A percentile compares a stretch with the other conserved stretches of the same genome.
These are phyloP conservation scores for Chytriomyces confervae DNA, from an alignment of 192 early-diverging fungal species.

Conservation along the genomic window DNA sequence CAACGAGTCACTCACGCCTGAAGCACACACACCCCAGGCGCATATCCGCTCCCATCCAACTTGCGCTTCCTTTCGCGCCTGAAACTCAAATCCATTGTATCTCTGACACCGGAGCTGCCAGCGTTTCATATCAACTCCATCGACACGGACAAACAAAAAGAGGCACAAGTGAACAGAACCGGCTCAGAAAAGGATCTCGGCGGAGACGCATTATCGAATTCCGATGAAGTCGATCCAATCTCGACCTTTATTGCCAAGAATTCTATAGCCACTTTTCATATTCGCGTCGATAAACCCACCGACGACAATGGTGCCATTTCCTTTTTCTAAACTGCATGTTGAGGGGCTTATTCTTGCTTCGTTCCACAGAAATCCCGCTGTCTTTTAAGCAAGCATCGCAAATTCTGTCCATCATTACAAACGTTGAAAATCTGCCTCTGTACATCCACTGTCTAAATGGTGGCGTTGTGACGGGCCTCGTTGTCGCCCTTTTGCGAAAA, in stretches of 20 bases:
- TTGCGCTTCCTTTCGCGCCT: conserved; percentile 79
- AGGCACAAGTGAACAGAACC: not conserved
- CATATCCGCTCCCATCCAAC: conserved; percentile 87
- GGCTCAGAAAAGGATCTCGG: not conserved
- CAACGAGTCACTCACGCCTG: not conserved
- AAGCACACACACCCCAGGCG: conserved; percentile 51
- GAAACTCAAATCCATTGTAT: conserved; percentile 80
- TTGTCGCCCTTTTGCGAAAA: conserved; percentile 86
- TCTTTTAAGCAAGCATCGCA: conserved; percentile 74
- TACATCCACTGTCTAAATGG: conserved; percentile 94
- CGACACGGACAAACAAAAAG: not conserved
- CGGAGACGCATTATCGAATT: not conserved
- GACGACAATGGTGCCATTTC: conserved; percentile 60
- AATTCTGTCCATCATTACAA: conserved; percentile 70
- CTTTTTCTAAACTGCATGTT: not conserved
- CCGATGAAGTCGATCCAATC: conserved; percentile 14
- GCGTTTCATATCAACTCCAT: conserved; percentile 45
- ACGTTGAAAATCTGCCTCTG: conserved; percentile 73
- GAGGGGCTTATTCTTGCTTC: not conserved
- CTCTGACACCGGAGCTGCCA: conserved; percentile 80
- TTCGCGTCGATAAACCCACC: conserved; percentile 79
- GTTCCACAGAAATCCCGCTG: conserved; percentile 72
- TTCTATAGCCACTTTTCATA: conserved; percentile 68
- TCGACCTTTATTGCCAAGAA: conserved; percentile 37
- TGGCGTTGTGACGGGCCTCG: conserved; percentile 80